Percentiles rank a stretch among this genome's conserved stretches.
Conservation (phyloP, 1,284 basidiomycete species). For the Macrocybe sp. region DNA sequence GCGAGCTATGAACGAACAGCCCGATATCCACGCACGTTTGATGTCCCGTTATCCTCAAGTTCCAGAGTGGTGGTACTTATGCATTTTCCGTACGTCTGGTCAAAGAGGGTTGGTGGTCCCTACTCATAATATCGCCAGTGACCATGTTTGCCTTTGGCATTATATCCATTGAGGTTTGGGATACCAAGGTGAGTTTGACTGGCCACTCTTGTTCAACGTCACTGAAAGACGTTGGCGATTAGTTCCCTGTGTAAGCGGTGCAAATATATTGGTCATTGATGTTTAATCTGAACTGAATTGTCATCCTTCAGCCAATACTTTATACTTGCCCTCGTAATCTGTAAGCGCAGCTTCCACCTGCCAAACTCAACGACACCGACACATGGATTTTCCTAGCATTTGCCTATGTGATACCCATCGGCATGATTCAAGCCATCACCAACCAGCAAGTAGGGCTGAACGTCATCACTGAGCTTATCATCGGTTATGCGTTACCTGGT, state of each 20-base stretch:
- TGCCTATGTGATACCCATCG: conserved; percentile 60
- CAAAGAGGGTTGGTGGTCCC: background rate
- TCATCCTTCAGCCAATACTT: conserved; percentile 29
- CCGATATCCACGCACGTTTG: conserved; percentile 82
- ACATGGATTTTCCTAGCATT: conserved; percentile 29
- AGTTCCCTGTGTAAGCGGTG: conserved; percentile 29
- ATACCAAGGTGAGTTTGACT: conserved; percentile 29
- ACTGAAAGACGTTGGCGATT: conserved; percentile 11
- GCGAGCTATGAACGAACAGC: conserved; percentile 64
- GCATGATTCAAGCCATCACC: conserved; percentile 64
- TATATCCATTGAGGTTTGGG: conserved; percentile 47
- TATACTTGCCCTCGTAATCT: conserved; percentile 43
- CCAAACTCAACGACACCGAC: conserved; percentile 5
- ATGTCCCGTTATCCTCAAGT: conserved; percentile 79
- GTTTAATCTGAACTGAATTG: conserved; percentile 1
- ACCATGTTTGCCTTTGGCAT: conserved; percentile 49
- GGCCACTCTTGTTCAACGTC: background rate
- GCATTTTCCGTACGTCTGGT: conserved; percentile 37
- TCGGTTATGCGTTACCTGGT: conserved; percentile 45
- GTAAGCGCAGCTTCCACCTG: conserved; percentile 19
- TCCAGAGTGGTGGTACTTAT: conserved; percentile 69
- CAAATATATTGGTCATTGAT: background rate
- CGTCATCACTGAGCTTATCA: conserved; percentile 56
- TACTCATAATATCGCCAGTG: conserved; percentile 18
- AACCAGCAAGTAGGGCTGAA: conserved; percentile 61